phyloP scores from a whole-genome alignment of 306 rosid species.

The Ochetophila trinervis region DNA sequence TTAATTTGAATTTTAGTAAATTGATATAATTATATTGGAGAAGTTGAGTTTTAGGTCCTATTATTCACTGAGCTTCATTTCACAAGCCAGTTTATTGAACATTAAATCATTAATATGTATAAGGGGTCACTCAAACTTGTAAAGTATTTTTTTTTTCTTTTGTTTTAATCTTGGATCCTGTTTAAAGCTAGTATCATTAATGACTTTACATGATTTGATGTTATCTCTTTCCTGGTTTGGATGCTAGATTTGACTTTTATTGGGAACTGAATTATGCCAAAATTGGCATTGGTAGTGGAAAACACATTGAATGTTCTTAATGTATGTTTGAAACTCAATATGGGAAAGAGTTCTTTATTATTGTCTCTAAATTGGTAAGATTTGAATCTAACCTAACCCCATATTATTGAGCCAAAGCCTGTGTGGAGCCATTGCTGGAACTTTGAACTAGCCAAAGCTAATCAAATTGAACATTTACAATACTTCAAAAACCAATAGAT shows the following conservation, averaged over 20 bases:
- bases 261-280: neutral
- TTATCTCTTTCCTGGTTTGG: neutral
- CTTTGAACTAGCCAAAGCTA: slow-evolving; percentile 1
- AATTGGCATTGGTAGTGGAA: neutral
- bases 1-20: neutral
- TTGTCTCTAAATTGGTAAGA: neutral
- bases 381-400: neutral
- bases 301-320: neutral
- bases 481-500: slow-evolving; percentile 11
- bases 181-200: neutral
- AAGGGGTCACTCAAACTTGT: neutral
- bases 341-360: neutral
- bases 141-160: too few species aligned
- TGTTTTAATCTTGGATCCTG: too few species aligned
- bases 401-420: neutral
- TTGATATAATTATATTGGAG: slow-evolving; percentile 3
- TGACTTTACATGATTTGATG: neutral
- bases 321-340: neutral
- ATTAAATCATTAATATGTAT: neutral
- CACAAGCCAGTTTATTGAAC: neutral
- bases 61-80: slow-evolving; percentile 8
- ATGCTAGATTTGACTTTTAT: neutral
- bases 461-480: slow-evolving; percentile 6
- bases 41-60: neutral
- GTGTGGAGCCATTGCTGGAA: neutral